Conservation (phyloP, 1,139 yeast genomes). For the Debaryomycetaceae sp. region DNA sequence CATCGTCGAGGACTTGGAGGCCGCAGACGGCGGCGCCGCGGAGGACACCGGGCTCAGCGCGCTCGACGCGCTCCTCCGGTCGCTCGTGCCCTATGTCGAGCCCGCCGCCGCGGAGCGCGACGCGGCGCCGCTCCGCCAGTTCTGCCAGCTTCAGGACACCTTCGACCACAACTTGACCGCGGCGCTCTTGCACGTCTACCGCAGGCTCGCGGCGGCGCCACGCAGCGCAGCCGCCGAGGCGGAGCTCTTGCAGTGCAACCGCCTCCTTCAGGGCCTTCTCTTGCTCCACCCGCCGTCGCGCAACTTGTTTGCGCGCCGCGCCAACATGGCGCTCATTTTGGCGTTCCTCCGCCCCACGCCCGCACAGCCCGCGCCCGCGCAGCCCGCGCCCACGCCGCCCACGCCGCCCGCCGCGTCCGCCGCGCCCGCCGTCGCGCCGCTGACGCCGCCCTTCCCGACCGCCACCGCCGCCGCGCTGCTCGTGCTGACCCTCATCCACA, state of each 20-base stretch:
- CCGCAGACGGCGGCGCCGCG: not conserved
- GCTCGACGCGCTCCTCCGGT: slow-evolving; percentile 3
- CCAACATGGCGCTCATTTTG: slow-evolving; percentile 32
- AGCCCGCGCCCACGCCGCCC: not conserved
- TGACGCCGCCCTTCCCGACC: slow-evolving; percentile 33
- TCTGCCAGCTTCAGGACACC: slow-evolving; percentile 47
- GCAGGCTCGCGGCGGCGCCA: slow-evolving; percentile 6
- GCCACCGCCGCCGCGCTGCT: slow-evolving; percentile 18
- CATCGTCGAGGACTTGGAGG: slow-evolving; percentile 5
- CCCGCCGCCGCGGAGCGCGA: no score
- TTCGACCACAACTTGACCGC: slow-evolving; percentile 46
- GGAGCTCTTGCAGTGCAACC: slow-evolving; percentile 22
- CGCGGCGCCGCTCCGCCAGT: slow-evolving; percentile 12
- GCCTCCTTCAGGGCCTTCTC: slow-evolving; percentile 57
- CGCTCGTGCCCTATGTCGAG: slow-evolving; percentile 4
- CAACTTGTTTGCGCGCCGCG: slow-evolving; percentile 31
- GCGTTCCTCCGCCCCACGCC: slow-evolving; percentile 17
- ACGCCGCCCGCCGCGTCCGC: slow-evolving; percentile 11
- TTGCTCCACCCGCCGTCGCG: slow-evolving; percentile 59
- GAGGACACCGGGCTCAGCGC: slow-evolving; percentile 1
- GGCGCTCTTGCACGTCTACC: slow-evolving; percentile 28
- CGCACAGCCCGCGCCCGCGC: slow-evolving; percentile 13
- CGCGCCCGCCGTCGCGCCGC: slow-evolving; percentile 12
- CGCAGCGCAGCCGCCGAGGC: slow-evolving; percentile 1
- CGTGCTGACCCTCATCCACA: slow-evolving; percentile 57